Conservation (phyloP, 2,329 filamentous ascomycete species). For the Clarireedia paspali region DNA sequence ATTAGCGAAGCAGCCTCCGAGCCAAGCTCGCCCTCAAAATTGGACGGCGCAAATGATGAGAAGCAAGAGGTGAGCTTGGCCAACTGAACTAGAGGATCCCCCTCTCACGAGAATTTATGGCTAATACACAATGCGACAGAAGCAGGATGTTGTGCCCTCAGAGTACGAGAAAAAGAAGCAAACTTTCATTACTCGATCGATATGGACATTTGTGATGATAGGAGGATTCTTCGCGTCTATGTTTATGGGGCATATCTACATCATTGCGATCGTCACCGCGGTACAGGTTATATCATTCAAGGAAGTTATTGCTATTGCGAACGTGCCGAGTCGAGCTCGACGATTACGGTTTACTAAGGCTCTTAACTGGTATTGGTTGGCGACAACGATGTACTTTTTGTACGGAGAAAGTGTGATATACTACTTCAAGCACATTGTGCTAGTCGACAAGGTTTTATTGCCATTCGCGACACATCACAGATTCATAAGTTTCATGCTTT, state of each 20-base stretch:
- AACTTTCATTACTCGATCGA: conserved; percentile 91
- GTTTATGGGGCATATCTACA: conserved; percentile 95
- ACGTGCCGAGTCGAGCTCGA: conserved; percentile 84
- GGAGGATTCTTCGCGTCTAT: conserved; percentile 83
- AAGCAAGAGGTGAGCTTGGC: neutral
- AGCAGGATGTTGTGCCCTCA: conserved; percentile 33
- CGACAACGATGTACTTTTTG: conserved; percentile 98
- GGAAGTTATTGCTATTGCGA: conserved; percentile 96
- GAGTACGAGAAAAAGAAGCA: conserved; percentile 99
- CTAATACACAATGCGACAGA: conserved; percentile 19
- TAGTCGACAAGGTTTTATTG: conserved; percentile 87
- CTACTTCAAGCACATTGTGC: conserved; percentile 98
- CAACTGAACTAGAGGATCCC: neutral
- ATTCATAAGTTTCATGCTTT: conserved; percentile 98
- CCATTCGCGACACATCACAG: conserved; percentile 94
- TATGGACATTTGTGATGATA: conserved; percentile 99
- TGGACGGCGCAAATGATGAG: conserved; percentile 30
- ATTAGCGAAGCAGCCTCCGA: conserved; percentile 51
- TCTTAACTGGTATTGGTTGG: conserved; percentile 98
- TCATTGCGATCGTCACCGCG: conserved; percentile 85
- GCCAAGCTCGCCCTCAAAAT: conserved; percentile 22
- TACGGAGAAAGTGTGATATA: conserved; percentile 99
- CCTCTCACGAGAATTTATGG: neutral
- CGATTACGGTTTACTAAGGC: conserved; percentile 91
- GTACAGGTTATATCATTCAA: conserved; percentile 98